These are phyloP conservation scores for Trametes sp. DNA, from an alignment of 1,284 basidiomycete genomes.

Conservation along the genomic window DNA sequence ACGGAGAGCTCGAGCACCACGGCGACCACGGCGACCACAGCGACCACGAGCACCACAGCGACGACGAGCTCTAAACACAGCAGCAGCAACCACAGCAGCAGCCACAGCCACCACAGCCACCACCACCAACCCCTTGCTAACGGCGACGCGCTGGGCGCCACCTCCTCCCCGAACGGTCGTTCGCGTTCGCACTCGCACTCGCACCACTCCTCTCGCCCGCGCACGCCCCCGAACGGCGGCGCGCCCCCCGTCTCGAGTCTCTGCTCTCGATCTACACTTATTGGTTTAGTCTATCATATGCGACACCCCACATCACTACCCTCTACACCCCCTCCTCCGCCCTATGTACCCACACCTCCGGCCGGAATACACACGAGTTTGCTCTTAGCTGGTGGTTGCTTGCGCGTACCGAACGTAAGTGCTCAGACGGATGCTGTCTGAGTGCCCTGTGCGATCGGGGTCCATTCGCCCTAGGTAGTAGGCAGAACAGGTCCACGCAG, in stretches of 20 bases:
- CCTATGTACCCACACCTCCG: conserved; percentile 1
- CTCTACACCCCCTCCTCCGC: neutral
- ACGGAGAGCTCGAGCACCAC: conserved; percentile 25
- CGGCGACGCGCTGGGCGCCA: neutral
- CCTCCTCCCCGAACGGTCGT: conserved; percentile 6
- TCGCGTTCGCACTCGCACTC: neutral
- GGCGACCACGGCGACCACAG: no score
- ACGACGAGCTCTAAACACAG: conserved; percentile 9
- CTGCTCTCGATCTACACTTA: conserved; percentile 9
- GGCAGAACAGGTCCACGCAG: no score
- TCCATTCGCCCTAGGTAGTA: no score
- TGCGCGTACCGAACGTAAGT: no score
- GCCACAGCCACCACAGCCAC: neutral
- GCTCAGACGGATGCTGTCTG: no score
- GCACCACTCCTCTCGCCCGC: conserved; percentile 6
- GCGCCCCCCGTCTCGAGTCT: conserved; percentile 5
- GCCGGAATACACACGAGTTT: conserved; percentile 9
- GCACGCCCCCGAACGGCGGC: conserved; percentile 17
- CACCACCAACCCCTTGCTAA: neutral
- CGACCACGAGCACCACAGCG: conserved; percentile 18
- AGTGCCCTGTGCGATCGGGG: no score
- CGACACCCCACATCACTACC: conserved; percentile 7
- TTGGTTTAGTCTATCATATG: conserved; percentile 19
- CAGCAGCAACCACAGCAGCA: neutral
- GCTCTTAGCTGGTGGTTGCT: neutral